Evolutionary conservation across 2,329 filamentous ascomycete species (phyloP).

Genomic region (Fonsecaea pugnacius): DNA sequence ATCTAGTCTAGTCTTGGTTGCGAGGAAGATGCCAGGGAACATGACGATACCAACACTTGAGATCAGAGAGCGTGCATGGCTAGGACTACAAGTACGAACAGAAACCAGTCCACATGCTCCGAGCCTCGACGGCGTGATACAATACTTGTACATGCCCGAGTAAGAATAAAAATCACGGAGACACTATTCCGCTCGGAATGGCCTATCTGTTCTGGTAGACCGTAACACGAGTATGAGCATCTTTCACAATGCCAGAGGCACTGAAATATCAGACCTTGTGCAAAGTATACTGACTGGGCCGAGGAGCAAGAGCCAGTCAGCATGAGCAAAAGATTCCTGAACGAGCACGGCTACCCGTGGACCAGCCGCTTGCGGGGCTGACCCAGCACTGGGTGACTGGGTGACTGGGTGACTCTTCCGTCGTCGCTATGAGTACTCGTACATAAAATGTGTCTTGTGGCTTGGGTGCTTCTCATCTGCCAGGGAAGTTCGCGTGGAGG

Average conservation of each 20-base stretch:
- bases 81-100: conserved; percentile 11
- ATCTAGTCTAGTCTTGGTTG: conserved; percentile 3
- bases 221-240: not conserved
- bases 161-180: not conserved
- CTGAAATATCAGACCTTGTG: conserved; percentile 3
- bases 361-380: not conserved
- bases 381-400: not conserved
- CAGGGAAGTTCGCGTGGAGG: conserved; percentile 4
- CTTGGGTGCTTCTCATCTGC: not conserved
- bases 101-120: not conserved
- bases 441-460: not conserved
- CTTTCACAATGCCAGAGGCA: not conserved
- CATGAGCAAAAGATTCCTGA: not conserved
- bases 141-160: not conserved
- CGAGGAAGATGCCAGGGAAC: not conserved
- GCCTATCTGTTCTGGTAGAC: not conserved
- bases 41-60: not conserved
- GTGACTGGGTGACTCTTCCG: too few relatives aligned
- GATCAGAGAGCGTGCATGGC: conserved; percentile 16
- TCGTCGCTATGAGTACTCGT: too few relatives aligned
- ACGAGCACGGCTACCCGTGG: not conserved
- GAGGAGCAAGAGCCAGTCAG: not conserved
- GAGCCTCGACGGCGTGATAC: not conserved
- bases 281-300: conserved; percentile 9
- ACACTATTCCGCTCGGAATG: not conserved